Percentiles rank a stretch among this genome's conserved stretches.
These are phyloP conservation scores for Colletotrichum lupini DNA, from an alignment of 2,329 filamentous ascomycete genomes.

Conservation along the genomic window DNA sequence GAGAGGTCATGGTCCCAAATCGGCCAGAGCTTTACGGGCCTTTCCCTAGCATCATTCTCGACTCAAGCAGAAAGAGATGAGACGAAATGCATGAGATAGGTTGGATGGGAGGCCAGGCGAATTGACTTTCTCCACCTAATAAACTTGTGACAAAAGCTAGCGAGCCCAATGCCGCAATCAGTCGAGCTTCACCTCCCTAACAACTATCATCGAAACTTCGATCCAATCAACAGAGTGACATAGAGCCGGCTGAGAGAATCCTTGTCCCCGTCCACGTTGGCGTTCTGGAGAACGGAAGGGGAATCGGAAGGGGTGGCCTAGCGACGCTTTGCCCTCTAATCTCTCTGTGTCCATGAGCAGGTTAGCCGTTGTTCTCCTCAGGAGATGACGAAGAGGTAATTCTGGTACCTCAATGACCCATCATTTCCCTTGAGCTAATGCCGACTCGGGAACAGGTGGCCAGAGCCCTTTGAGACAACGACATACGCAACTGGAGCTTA, in stretches of 20 bases:
- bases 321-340: background rate
- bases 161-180: conserved; percentile 25
- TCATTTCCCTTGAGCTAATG: background rate
- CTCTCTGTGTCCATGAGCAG: background rate
- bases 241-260: background rate
- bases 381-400: background rate
- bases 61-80: conserved; percentile 15
- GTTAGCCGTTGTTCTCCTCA: background rate
- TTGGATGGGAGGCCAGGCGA: background rate
- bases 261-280: background rate
- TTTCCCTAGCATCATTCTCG: conserved; percentile 1
- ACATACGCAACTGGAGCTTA: background rate
- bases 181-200: conserved; percentile 1
- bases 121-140: conserved; percentile 34
- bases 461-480: background rate
- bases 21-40: conserved; percentile 4
- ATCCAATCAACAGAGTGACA: conserved; percentile 2
- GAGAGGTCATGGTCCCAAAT: background rate
- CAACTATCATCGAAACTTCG: conserved; percentile 18
- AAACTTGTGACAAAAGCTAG: conserved; percentile 33
- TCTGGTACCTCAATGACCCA: background rate
- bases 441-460: background rate
- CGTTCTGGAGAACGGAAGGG: conserved; percentile 16
- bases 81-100: conserved; percentile 14
- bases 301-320: background rate